Conservation (phyloP, 768 basidiomycete genomes). For the Trametes meyenii region DNA sequence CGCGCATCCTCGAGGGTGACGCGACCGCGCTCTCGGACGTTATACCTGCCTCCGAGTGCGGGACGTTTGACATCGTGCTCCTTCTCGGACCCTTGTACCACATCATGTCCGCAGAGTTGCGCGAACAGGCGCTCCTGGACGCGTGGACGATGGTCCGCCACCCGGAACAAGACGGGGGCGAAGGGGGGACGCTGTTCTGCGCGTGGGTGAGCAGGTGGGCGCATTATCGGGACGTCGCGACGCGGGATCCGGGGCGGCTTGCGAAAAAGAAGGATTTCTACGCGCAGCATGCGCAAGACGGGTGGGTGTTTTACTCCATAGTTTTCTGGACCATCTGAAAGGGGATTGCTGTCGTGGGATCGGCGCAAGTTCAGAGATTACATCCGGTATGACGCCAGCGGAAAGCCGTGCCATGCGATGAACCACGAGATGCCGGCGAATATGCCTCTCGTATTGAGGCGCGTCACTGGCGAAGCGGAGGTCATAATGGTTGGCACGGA, state of each 20-base stretch:
- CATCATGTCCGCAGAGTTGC: conserved; percentile 17
- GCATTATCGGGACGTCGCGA: conserved; percentile 25
- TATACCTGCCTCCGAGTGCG: conserved; percentile 46
- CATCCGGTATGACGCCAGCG: conserved; percentile 1
- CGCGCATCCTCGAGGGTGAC: conserved; percentile 45
- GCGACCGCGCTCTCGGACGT: conserved; percentile 52
- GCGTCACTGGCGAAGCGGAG: conserved; percentile 9
- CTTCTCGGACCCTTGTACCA: conserved; percentile 29
- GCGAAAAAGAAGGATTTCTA: conserved; percentile 20
- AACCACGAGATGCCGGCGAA: conserved; percentile 17
- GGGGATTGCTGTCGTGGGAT: background rate
- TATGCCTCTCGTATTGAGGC: conserved; percentile 12
- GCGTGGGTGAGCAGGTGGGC: conserved; percentile 26
- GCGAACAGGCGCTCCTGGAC: conserved; percentile 16
- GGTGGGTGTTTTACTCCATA: background rate
- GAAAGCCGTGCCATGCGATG: conserved; percentile 16
- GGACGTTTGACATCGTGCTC: conserved; percentile 27
- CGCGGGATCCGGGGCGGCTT: conserved; percentile 17
- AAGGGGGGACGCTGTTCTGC: conserved; percentile 19
- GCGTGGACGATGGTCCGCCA: conserved; percentile 22
- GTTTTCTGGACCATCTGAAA: background rate
- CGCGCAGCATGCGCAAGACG: conserved; percentile 15
- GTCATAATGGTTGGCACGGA: conserved; percentile 25
- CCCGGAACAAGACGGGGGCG: background rate
- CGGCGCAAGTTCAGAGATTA: conserved; percentile 1